Conservation (phyloP, 257 asterid species). For the Orobanche coerulescens region DNA sequence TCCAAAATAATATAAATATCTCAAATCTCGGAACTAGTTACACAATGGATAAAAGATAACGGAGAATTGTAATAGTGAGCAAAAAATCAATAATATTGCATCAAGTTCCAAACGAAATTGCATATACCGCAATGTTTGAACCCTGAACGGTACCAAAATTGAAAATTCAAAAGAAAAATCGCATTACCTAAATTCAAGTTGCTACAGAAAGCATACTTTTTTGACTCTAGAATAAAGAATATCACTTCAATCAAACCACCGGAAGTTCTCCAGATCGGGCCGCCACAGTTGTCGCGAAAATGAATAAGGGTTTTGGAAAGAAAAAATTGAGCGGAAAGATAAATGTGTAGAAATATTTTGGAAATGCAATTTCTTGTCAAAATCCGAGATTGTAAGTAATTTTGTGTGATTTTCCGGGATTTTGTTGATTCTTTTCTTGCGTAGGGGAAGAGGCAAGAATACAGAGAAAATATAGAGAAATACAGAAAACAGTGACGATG, state of each 20-base stretch:
- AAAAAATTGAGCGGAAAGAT: not conserved
- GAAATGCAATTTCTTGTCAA: not conserved
- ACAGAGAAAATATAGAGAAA: constrained; percentile 9
- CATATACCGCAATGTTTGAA: constrained; percentile 23
- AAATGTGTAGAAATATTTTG: not conserved
- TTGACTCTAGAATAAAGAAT: not conserved
- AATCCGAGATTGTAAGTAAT: constrained; percentile 11
- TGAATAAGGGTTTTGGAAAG: constrained; percentile 20
- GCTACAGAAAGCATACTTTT: constrained; percentile 6
- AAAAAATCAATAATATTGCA: not conserved
- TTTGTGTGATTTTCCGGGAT: constrained; percentile 19
- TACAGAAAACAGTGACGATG: not conserved
- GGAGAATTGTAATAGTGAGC: not conserved
- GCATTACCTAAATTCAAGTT: constrained; percentile 25
- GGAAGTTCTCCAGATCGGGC: constrained; percentile 27
- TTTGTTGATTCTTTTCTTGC: constrained; percentile 19
- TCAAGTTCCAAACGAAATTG: not conserved
- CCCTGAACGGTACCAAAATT: constrained; percentile 15
- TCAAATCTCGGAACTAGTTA: not conserved
- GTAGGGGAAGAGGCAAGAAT: constrained; percentile 9
- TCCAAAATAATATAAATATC: not conserved
- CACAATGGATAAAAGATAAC: not conserved
- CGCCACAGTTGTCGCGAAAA: constrained; percentile 15
- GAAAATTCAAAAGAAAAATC: constrained; percentile 12
- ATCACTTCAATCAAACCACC: not conserved